A percentile compares a stretch with the other conserved stretches of the same genome.
Conservation (phyloP, 805 yeast genomes). For the Blastobotrys attinorum region DNA sequence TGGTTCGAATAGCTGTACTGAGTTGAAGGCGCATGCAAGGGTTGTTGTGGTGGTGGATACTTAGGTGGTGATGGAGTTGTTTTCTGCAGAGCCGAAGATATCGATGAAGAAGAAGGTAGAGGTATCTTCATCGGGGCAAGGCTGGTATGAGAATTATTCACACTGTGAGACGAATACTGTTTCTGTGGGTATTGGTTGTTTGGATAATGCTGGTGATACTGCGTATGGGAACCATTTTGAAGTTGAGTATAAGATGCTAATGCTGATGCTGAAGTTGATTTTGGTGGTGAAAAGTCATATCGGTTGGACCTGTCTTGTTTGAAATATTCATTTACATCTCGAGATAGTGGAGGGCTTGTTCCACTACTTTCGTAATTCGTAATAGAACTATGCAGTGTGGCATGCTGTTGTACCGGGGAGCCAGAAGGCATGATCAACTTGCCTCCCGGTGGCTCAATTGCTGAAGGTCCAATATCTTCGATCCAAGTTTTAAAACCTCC, state of each 20-base stretch:
- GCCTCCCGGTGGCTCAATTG: neutral
- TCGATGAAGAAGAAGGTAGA: neutral
- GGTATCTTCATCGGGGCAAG: neutral
- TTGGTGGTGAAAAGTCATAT: neutral
- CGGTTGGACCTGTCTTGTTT: conserved; percentile 6
- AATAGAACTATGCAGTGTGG: too few relatives aligned
- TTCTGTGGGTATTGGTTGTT: neutral
- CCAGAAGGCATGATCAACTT: neutral
- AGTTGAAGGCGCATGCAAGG: too few relatives aligned
- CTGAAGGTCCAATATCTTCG: conserved; percentile 17
- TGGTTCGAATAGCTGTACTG: neutral
- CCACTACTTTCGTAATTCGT: conserved; percentile 1
- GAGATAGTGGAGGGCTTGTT: conserved; percentile 8
- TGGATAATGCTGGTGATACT: neutral
- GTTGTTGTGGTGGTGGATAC: too few relatives aligned
- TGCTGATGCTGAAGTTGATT: too few relatives aligned
- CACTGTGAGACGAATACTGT: neutral
- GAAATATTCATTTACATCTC: conserved; percentile 27
- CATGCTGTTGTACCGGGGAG: neutral
- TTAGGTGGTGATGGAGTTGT: neutral
- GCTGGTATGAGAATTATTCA: neutral
- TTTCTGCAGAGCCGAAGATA: neutral
- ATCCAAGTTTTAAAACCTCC: conserved; percentile 52
- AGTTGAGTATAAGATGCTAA: too few relatives aligned
- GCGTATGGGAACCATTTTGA: neutral